Evolutionary conservation across 441 rosid species (phyloP), one percentile per base, ranked within the genome.

Genomic region (Gossypium aridum): DNA sequence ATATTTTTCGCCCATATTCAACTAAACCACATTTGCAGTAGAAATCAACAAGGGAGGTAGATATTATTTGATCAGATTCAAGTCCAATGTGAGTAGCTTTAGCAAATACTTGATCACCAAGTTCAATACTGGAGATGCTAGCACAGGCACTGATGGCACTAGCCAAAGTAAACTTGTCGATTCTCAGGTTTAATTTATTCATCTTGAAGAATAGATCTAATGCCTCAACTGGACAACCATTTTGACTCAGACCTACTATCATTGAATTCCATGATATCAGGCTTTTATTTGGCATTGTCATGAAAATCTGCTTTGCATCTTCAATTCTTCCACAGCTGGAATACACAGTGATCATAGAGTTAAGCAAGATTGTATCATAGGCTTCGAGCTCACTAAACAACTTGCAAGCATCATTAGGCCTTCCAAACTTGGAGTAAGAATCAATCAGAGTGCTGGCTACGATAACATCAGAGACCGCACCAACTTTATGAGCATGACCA

Each of bases 231-330:
- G 92, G 83, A 77, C 83, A 87, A 72, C 97, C 90, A 63, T 94
- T 92, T 83, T 88, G 93, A 75, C 84, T 82, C 17, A 91, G 85
- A 70, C 92, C 98, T 54, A 80, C 85, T 2, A 87, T 80, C 88
- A 92, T 89, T 23, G 98, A 88, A 80, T 92, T 94, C 97, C 97
- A 94, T 8, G 98, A 92, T 73, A 92, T 85, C 86, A 91, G 81
- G 78, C 88, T 92, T 82, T 82, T 92, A 45, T 16, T 65, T 19
- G 87, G 81, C 76, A 90, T 91, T 26, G 76, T 83, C 59, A 77
- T 78, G 72, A 92, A 94, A n/a, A 90, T 67, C 71, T 75, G 63
- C 77, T 84, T 88, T 34, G 98, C 95, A 67, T 90, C 96, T 54
- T 88, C 91, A 5, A 92, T 74, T 86, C 89, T 86, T 64, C 97